phyloP scores from a whole-genome alignment of 1,284 basidiomycete genomes.

The Sutorius eximius region DNA sequence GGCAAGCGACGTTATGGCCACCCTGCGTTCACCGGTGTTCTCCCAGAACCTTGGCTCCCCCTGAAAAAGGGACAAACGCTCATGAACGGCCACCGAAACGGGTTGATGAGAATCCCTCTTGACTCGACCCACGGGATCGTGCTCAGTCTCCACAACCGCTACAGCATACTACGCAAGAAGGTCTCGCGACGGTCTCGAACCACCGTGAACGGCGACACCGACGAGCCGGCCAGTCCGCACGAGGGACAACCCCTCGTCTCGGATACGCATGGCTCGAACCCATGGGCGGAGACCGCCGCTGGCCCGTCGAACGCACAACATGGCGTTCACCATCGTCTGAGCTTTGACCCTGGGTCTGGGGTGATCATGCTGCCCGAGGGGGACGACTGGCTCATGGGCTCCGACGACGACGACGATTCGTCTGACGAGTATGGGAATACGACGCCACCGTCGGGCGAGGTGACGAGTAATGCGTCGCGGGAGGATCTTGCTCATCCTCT shows the following conservation, averaged over 20 bases:
- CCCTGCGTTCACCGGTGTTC: slow-evolving; percentile 83
- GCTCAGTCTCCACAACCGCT: slow-evolving; percentile 68
- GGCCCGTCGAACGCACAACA: slow-evolving; percentile 25
- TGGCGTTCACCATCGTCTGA: slow-evolving; percentile 57
- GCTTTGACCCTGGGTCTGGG: slow-evolving; percentile 69
- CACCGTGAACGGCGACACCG: slow-evolving; percentile 14
- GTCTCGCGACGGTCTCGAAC: slow-evolving; percentile 21
- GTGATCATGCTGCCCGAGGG: slow-evolving; percentile 83
- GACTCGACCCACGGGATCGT: slow-evolving; percentile 65
- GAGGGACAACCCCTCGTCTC: slow-evolving; percentile 16
- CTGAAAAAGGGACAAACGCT: slow-evolving; percentile 76
- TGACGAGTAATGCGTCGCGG: slow-evolving; percentile 17
- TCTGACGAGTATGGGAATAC: slow-evolving; percentile 31
- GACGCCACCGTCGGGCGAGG: slow-evolving; percentile 24
- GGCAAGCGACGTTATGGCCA: slow-evolving; percentile 88
- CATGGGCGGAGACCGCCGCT: slow-evolving; percentile 51
- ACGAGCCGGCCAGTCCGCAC: background rate
- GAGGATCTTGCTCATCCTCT: slow-evolving; percentile 20
- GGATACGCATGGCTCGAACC: slow-evolving; percentile 39
- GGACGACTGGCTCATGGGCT: slow-evolving; percentile 64
- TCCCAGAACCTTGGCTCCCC: slow-evolving; percentile 91
- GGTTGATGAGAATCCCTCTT: slow-evolving; percentile 33
- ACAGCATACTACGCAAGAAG: slow-evolving; percentile 48
- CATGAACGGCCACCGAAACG: slow-evolving; percentile 48
- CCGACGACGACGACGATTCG: slow-evolving; percentile 35